Evolutionary conservation across 1,139 yeast genomes (phyloP), one percentile per base, ranked within the genome.

Genomic region (Zygosaccharomyces pseudobailii): DNA sequence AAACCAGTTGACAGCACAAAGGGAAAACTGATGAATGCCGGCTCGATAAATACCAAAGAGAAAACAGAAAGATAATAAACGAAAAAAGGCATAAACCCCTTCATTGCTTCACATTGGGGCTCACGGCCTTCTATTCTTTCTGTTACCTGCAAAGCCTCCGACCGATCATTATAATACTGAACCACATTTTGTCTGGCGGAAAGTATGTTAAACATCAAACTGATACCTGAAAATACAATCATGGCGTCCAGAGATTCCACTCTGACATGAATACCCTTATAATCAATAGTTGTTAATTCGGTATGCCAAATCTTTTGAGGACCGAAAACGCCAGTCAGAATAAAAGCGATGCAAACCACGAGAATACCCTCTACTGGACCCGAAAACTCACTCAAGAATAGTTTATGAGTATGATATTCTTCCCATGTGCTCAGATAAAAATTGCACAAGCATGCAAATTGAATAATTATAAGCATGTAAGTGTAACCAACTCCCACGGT

Each of bases 331-430:
- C 89, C 95, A 1, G 95, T 84, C 17, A 78, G 41, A 5, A 79
- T 50, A 61, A 78, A 87, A 19, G 81, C 69, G 0, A 59, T 67
- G 35, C 79, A 67, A 43, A 89, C 73, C 72, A 84, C 75, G 55
- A 88, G 66, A 34, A 90, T 87, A 4, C 97, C 97, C 68, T 90
- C 97, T 2, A 90, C 97, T 0, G 97, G 97, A 1, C 97, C 97
- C 20, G 94, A 85, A 60, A 88, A 84, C 53, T 78, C 80, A 37
- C 94, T 82, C 47, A 90, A 72, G 65, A 76, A 90, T 52, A 90
- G 72, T 30, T 84, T 84, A 57, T 89, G 95, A 1, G 97, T 90
- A 61, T 89, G 94, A 65, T 79, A 90, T 63, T 89, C 97, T 69
- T 90, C 97, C 97, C 97, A 90, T 0, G 97, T 90, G 40, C 95